A percentile compares a stretch with the other conserved stretches of the same genome.
Evolutionary conservation across 805 yeast species (phyloP).

Genomic region (Starmerella stigmatis): DNA sequence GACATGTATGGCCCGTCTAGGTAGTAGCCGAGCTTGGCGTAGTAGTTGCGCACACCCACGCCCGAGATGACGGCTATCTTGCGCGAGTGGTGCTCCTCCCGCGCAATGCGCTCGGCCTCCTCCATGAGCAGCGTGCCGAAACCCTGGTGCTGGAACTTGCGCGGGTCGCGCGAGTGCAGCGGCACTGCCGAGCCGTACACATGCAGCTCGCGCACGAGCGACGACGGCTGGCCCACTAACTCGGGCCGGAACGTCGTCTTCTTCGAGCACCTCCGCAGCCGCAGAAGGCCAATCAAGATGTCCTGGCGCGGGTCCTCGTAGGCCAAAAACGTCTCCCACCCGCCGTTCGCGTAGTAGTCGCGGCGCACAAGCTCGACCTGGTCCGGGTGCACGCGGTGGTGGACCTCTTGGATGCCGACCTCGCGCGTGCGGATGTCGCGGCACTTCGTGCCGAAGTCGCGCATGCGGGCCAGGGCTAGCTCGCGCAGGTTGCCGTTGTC

Average conservation of each 20-base stretch:
- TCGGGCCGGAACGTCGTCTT: slow-evolving; percentile 87
- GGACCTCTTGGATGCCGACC: slow-evolving; percentile 97
- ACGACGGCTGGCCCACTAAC: slow-evolving; percentile 69
- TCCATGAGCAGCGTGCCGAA: slow-evolving; percentile 96
- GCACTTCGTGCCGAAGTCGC: slow-evolving; percentile 91
- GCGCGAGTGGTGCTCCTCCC: slow-evolving; percentile 85
- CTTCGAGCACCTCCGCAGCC: slow-evolving; percentile 80
- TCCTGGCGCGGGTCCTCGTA: slow-evolving; percentile 97
- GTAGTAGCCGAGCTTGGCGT: slow-evolving; percentile 80
- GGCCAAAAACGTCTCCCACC: slow-evolving; percentile 90
- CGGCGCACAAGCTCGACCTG: slow-evolving; percentile 92
- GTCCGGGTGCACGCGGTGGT: slow-evolving; percentile 91
- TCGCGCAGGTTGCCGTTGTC: slow-evolving; percentile 96
- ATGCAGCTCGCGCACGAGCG: slow-evolving; percentile 92
- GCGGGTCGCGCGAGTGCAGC: slow-evolving; percentile 87
- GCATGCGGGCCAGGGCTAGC: slow-evolving; percentile 92
- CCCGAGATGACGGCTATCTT: slow-evolving; percentile 94
- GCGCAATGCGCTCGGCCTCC: slow-evolving; percentile 92
- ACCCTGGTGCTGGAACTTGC: slow-evolving; percentile 98
- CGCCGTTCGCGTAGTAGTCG: slow-evolving; percentile 90
- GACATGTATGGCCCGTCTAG: slow-evolving; percentile 98
- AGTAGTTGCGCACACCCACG: slow-evolving; percentile 94
- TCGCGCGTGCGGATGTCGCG: slow-evolving; percentile 96
- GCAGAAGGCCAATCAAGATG: slow-evolving; percentile 78
- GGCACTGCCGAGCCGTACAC: slow-evolving; percentile 98